A percentile compares a stretch with the other conserved stretches of the same genome.
Conservation (phyloP, 169 alveolate genomes). For the Cryptosporidium viatorum region DNA sequence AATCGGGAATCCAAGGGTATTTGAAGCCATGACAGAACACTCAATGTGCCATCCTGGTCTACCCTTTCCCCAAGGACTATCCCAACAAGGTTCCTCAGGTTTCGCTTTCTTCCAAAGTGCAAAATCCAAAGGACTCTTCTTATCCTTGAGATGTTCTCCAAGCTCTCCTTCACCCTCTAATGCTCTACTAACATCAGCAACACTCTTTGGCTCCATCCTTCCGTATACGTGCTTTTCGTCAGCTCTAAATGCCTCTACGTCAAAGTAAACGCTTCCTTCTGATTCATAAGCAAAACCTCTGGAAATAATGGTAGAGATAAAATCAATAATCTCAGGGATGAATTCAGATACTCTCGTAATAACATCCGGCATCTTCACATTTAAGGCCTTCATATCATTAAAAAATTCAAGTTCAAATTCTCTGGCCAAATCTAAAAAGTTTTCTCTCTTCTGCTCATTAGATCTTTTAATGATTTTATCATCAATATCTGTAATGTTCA, state of each 20-base stretch:
- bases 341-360: constrained; percentile 96
- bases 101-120: constrained; percentile 98
- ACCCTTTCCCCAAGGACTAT: constrained; percentile 98
- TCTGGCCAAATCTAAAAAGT: constrained; percentile 87
- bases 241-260: constrained; percentile 89
- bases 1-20: constrained; percentile 90
- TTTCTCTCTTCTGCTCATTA: constrained; percentile 80
- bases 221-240: constrained; percentile 91
- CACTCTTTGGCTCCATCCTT: constrained; percentile 92
- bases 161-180: constrained; percentile 94
- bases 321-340: constrained; percentile 93
- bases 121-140: constrained; percentile 93
- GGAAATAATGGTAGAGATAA: constrained; percentile 89
- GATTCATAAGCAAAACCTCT: constrained; percentile 96
- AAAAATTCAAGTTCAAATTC: constrained; percentile 93
- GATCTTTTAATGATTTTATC: constrained; percentile 95
- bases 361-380: constrained; percentile 93
- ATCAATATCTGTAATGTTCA: constrained; percentile 99
- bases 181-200: constrained; percentile 83
- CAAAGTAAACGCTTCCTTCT: constrained; percentile 96
- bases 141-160: constrained; percentile 89
- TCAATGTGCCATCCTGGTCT: constrained; percentile 99
- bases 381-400: constrained; percentile 90
- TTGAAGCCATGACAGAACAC: constrained; percentile 98
- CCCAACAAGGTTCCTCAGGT: constrained; percentile 98